Base-by-base conservation (phyloP, 2,329 filamentous ascomycete genomes). In the Onygena corvina region DNA sequence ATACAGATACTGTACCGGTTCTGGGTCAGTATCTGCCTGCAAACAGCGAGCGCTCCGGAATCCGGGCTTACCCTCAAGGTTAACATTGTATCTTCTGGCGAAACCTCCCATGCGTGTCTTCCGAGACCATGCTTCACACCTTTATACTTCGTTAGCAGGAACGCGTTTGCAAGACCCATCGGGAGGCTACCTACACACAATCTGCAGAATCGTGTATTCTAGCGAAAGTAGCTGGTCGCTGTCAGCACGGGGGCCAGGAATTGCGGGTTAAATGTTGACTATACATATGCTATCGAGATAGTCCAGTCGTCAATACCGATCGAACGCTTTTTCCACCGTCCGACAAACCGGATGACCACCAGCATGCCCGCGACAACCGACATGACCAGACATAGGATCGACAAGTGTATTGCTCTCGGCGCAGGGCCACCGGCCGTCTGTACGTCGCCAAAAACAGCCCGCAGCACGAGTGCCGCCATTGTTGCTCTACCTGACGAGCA, bases 61-160 rank as follows among this genome's bases (percentile, higher is more conserved):
- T 14, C 8, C 7, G 11, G 12, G 20, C 46, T 38, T 16, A 52
- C 50, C 50, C 42, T 52, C 18, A 52, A 34, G 20, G 50, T 42
- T 20, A 38, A 1, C 8, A 40, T 31, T 30, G 29, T 49, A 21
- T 42, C 30, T 14, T 23, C 14, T 21, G 45, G 20, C n/a, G 46
- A 34, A 21, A 52, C 40, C 0, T 49, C 42, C 14, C 23, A 40
- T 6, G 57, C 51, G 11, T 56, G 56, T 50, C 59, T 59, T 20
- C 64, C 63, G 48, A 60, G 61, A 5, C 64, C 64, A 57, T 61
- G 52, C 27, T 58, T 55, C 30, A 64, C 60, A 38, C 46, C 50
- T 52, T 4, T 38, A 42, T 12, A 2, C n/a, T 12, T 11, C n/a
- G 14, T 47, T 35, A 47, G 30, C 21, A 27, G 20, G 27, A 25